Conservation (phyloP, 305 asterid genomes). For the Fraxinus baroniana region DNA sequence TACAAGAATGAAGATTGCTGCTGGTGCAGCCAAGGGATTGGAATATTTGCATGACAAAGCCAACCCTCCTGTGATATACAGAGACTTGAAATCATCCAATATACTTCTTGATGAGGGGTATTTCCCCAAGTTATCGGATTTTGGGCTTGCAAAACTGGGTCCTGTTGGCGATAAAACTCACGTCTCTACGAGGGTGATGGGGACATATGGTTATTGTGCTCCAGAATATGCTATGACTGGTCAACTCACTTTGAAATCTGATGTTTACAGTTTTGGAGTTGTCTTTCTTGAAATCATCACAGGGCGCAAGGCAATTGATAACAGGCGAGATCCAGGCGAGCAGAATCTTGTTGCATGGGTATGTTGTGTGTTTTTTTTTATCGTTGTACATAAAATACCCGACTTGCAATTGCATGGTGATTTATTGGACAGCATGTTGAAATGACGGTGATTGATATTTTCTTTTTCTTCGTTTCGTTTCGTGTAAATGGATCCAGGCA, state of each 20-base stretch:
- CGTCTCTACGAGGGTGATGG: constrained; percentile 95
- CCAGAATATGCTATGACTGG: constrained; percentile 98
- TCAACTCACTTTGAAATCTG: constrained; percentile 88
- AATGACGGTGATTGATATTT: not conserved
- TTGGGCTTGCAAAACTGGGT: constrained; percentile 90
- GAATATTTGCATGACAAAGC: constrained; percentile 94
- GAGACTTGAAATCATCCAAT: constrained; percentile 83
- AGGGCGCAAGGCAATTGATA: constrained; percentile 89
- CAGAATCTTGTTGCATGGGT: constrained; percentile 98
- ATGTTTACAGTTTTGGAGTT: constrained; percentile 90
- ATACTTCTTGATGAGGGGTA: constrained; percentile 84
- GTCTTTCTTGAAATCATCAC: constrained; percentile 91
- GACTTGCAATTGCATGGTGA: not conserved
- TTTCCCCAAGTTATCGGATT: constrained; percentile 84
- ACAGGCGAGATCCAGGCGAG: constrained; percentile 60
- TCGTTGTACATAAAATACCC: not conserved
- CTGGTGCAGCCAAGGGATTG: constrained; percentile 93
- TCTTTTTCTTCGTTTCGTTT: constrained; percentile 1
- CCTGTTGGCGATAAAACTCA: constrained; percentile 95
- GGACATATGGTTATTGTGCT: constrained; percentile 93
- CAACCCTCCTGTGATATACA: constrained; percentile 88
- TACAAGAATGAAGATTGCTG: constrained; percentile 87
- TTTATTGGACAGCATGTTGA: not conserved
- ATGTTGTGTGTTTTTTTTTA: constrained; percentile 22
- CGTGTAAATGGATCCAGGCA: constrained; percentile 47